A percentile compares a stretch with the other conserved stretches of the same genome.
phyloP scores from a whole-genome alignment of 805 yeast genomes.

The Suhomyces kilbournensis region DNA sequence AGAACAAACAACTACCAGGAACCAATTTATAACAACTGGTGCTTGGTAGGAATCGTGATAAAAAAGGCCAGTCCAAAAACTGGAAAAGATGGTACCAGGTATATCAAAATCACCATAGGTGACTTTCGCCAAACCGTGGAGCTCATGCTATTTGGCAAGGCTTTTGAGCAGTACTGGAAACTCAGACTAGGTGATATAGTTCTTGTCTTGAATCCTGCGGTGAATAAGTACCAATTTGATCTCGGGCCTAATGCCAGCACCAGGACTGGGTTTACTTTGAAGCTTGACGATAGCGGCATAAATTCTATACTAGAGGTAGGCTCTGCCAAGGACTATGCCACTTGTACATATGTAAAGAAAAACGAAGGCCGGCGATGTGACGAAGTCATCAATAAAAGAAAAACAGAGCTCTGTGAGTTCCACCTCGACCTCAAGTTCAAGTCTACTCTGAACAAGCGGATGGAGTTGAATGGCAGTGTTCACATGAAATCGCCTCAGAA shows the following conservation, averaged over 20 bases:
- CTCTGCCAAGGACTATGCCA: conserved; percentile 60
- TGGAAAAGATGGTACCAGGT: conserved; percentile 47
- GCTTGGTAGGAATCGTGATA: conserved; percentile 68
- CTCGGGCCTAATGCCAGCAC: conserved; percentile 12
- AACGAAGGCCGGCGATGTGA: conserved; percentile 52
- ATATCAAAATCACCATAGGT: conserved; percentile 59
- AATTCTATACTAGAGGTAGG: conserved; percentile 73
- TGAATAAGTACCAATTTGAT: conserved; percentile 33
- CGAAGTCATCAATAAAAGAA: conserved; percentile 55
- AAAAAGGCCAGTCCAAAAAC: conserved; percentile 52
- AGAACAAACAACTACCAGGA: conserved; percentile 64
- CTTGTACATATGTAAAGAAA: conserved; percentile 53
- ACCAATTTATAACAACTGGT: conserved; percentile 75
- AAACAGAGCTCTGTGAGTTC: conserved; percentile 60
- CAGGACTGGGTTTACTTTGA: conserved; percentile 47
- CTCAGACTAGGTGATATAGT: conserved; percentile 70
- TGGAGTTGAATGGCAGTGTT: conserved; percentile 69
- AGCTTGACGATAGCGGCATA: conserved; percentile 44
- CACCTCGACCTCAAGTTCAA: conserved; percentile 62
- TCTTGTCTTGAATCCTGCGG: conserved; percentile 70
- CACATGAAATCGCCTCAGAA: conserved; percentile 56
- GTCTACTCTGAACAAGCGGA: conserved; percentile 55
- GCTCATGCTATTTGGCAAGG: conserved; percentile 61
- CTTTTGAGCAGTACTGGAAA: conserved; percentile 71
- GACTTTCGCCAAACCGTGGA: conserved; percentile 62